Evolutionary conservation across 2,329 filamentous ascomycete genomes (phyloP).

Genomic region (Pochonia chlamydosporia): DNA sequence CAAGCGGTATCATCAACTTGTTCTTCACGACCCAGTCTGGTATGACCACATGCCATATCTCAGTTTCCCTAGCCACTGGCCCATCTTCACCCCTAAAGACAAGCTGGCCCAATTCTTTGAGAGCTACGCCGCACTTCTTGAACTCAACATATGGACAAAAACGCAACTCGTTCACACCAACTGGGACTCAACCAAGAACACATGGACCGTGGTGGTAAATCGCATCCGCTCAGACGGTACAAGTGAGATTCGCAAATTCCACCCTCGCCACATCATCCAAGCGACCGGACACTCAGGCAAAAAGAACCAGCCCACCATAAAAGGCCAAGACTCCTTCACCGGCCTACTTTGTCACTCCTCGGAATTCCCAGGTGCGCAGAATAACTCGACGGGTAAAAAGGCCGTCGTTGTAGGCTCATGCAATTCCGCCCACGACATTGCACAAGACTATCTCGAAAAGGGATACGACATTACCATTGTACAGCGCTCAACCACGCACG

Average conservation of each 20-base stretch:
- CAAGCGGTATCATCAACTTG: neutral
- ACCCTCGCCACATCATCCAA: slow-evolving; percentile 59
- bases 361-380: slow-evolving; percentile 47
- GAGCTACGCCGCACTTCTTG: neutral
- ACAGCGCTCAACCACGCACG: slow-evolving; percentile 60
- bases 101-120: neutral
- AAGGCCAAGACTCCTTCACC: slow-evolving; percentile 50
- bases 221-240: slow-evolving; percentile 42
- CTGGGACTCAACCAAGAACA: no score
- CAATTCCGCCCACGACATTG: slow-evolving; percentile 65
- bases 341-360: slow-evolving; percentile 60
- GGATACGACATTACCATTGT: slow-evolving; percentile 65
- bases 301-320: slow-evolving; percentile 53
- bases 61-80: neutral
- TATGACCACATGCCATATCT: neutral
- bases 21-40: neutral
- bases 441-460: slow-evolving; percentile 60
- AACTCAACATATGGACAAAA: neutral
- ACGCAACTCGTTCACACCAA: no score
- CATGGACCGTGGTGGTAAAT: no score
- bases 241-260: slow-evolving; percentile 45
- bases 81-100: neutral
- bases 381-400: slow-evolving; percentile 45
- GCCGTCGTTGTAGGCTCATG: slow-evolving; percentile 62
- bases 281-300: slow-evolving; percentile 65